Evolutionary conservation across 257 asterid genomes (phyloP).

Genomic region (Leonotis leonurus): DNA sequence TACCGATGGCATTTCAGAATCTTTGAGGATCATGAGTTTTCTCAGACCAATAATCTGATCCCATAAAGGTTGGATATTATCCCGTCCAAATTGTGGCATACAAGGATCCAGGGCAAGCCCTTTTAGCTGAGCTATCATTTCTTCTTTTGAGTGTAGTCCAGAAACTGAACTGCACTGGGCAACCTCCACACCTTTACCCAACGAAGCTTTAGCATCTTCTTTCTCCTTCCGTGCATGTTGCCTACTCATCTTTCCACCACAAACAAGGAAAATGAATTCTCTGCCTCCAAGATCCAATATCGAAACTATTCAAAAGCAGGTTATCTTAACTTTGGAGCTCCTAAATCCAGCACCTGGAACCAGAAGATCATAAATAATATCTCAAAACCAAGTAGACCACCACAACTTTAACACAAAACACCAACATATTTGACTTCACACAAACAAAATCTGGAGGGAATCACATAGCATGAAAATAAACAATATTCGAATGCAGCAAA

Average conservation of each 20-base stretch:
- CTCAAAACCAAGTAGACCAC: neutral
- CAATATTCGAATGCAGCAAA: conserved; percentile 12
- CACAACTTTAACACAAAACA: neutral
- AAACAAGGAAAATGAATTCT: neutral
- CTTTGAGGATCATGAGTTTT: conserved; percentile 42
- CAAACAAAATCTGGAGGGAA: neutral
- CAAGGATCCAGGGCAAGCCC: conserved; percentile 58
- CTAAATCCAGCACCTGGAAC: conserved; percentile 26
- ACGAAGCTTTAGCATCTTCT: conserved; percentile 21
- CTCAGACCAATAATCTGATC: conserved; percentile 45
- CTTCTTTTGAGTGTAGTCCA: conserved; percentile 51
- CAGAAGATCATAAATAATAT: neutral
- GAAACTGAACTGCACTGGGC: conserved; percentile 29
- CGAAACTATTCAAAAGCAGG: conserved; percentile 5
- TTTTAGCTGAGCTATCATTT: conserved; percentile 50
- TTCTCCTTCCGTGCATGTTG: conserved; percentile 22
- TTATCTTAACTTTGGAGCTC: conserved; percentile 11
- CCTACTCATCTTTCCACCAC: conserved; percentile 35
- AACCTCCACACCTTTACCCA: conserved; percentile 13
- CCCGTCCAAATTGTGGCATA: conserved; percentile 23
- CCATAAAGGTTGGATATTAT: conserved; percentile 40
- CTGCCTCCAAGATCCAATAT: neutral
- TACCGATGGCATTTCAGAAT: conserved; percentile 58
- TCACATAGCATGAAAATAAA: neutral
- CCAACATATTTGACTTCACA: neutral